phyloP scores from a whole-genome alignment of 352 stramenopile genomes.

The Phytophthora aleatoria region DNA sequence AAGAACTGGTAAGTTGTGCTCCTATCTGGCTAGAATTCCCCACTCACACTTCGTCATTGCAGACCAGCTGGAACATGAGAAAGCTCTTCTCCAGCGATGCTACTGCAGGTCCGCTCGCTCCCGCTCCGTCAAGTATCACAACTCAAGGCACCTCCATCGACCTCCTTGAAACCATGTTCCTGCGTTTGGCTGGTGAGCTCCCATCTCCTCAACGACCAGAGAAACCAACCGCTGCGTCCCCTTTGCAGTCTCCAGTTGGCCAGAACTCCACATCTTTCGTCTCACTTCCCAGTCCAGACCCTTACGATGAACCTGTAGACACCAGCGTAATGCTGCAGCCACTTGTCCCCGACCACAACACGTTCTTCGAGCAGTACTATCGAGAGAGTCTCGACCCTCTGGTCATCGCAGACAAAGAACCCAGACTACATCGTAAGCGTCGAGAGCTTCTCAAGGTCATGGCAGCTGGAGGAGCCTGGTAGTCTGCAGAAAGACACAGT shows the following conservation, averaged over 20 bases:
- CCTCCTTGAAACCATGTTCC: constrained; percentile 23
- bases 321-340: constrained; percentile 18
- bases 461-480: constrained; percentile 28
- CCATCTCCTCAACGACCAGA: constrained; percentile 8
- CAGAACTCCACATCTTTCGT: constrained; percentile 10
- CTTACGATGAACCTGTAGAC: background rate
- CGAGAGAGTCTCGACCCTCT: constrained; percentile 22
- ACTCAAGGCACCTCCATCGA: constrained; percentile 1
- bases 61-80: constrained; percentile 21
- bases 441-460: constrained; percentile 57
- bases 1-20: constrained; percentile 27
- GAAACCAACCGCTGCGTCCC: constrained; percentile 1
- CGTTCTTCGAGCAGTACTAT: constrained; percentile 35
- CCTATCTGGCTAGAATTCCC: background rate
- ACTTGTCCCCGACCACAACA: constrained; percentile 5
- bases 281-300: background rate
- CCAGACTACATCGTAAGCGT: constrained; percentile 42
- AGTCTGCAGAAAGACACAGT: background rate
- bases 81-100: constrained; percentile 8
- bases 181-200: constrained; percentile 20
- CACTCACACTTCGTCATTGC: background rate
- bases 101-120: background rate
- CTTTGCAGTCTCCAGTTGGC: constrained; percentile 9
- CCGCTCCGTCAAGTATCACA: constrained; percentile 2
- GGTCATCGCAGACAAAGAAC: constrained; percentile 35